phyloP scores from a whole-genome alignment of 257 asterid genomes.

The Paulownia fortunei region DNA sequence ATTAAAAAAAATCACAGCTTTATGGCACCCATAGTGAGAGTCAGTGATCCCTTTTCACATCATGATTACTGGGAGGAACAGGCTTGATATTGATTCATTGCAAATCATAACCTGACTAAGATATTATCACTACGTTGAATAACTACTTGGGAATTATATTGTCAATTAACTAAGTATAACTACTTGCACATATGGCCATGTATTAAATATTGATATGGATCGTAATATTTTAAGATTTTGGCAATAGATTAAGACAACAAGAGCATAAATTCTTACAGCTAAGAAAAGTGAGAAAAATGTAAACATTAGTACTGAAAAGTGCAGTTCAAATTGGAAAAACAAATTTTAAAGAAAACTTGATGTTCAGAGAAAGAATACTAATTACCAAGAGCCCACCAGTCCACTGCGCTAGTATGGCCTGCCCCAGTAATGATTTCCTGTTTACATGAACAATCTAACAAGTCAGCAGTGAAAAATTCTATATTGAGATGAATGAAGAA shows the following conservation, averaged over 20 bases:
- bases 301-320: background rate
- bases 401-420: slow-evolving; percentile 97
- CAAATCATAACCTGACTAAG: too few relatives aligned
- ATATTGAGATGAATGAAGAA: background rate
- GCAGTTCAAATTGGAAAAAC: background rate
- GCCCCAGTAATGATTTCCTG: slow-evolving; percentile 97
- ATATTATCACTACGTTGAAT: background rate
- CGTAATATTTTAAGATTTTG: slow-evolving; percentile 7
- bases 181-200: background rate
- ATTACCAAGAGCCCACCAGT: slow-evolving; percentile 99
- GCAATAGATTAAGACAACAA: background rate
- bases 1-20: too few relatives aligned
- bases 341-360: background rate
- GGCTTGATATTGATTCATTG: too few relatives aligned
- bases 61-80: too few relatives aligned
- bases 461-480: slow-evolving; percentile 17
- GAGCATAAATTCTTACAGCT: background rate
- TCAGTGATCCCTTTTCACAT: too few relatives aligned
- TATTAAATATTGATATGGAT: background rate
- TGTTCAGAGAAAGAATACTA: slow-evolving; percentile 5
- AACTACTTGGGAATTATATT: background rate
- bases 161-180: background rate
- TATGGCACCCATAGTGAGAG: too few relatives aligned
- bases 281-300: background rate
- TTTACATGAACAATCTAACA: slow-evolving; percentile 22